phyloP scores from a whole-genome alignment of 2,329 filamentous ascomycete species.

The Diaporthe sp. region DNA sequence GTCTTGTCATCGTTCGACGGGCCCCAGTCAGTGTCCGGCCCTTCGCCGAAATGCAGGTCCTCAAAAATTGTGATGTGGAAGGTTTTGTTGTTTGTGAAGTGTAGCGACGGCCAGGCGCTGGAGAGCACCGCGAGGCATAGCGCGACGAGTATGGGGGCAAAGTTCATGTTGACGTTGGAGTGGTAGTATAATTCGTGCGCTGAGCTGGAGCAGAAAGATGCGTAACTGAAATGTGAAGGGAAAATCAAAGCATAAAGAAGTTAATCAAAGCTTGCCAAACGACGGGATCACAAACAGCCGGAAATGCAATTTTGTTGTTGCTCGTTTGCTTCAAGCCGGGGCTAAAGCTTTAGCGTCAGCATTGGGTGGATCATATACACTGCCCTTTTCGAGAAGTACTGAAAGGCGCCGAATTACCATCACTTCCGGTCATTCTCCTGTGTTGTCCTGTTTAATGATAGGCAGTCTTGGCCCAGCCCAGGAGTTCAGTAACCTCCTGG shows the following conservation, averaged over 20 bases:
- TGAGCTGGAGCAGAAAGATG: no score
- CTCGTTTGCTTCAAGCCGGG: not conserved
- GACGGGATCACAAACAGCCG: not conserved
- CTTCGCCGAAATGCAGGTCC: conserved; percentile 70
- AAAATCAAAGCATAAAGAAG: not conserved
- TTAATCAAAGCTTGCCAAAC: not conserved
- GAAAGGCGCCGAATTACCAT: no score
- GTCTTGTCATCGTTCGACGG: conserved; percentile 60
- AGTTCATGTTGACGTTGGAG: not conserved
- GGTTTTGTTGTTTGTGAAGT: conserved; percentile 22
- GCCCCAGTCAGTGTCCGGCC: conserved; percentile 51
- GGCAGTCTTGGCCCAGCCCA: not conserved
- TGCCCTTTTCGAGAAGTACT: not conserved
- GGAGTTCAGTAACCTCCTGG: not conserved
- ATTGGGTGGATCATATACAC: not conserved
- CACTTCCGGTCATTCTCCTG: no score
- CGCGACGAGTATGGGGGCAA: not conserved
- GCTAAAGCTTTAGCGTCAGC: not conserved
- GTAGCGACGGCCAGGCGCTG: conserved; percentile 26
- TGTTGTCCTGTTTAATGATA: no score
- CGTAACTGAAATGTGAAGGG: not conserved
- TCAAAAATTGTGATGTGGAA: conserved; percentile 40
- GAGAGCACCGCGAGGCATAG: not conserved
- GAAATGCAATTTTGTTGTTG: not conserved
- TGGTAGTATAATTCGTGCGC: rapidly evolving